phyloP scores from a whole-genome alignment of 2,329 filamentous ascomycete species.

The Colletotrichum nymphaeae region DNA sequence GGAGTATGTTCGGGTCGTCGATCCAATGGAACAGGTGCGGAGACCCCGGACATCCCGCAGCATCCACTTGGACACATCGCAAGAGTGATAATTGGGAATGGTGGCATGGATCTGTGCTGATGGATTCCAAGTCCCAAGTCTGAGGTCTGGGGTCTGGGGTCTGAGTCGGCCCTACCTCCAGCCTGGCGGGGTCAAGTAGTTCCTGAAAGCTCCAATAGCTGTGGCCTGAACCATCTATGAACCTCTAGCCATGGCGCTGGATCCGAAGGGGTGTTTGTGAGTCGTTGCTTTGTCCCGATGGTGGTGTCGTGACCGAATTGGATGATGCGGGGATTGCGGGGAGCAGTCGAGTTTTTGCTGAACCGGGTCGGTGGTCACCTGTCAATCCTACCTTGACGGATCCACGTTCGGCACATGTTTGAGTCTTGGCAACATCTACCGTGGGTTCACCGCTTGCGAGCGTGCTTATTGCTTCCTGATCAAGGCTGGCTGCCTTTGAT shows the following conservation, averaged over 20 bases:
- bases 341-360: background rate
- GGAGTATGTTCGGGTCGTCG: slow-evolving; percentile 18
- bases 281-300: background rate
- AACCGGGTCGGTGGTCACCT: slow-evolving; percentile 32
- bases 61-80: background rate
- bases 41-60: slow-evolving; percentile 14
- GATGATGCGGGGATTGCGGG: slow-evolving; percentile 18
- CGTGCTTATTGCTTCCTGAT: background rate
- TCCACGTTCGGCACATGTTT: slow-evolving; percentile 23
- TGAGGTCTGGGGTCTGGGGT: background rate
- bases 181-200: background rate
- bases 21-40: slow-evolving; percentile 11
- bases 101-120: background rate
- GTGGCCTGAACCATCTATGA: background rate
- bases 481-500: background rate
- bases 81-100: background rate
- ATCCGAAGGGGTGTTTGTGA: background rate
- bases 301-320: background rate
- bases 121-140: background rate
- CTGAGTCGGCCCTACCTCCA: slow-evolving; percentile 26
- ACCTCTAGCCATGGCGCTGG: background rate
- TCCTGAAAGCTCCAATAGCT: background rate
- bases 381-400: slow-evolving; percentile 5
- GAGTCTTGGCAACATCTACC: slow-evolving; percentile 12
- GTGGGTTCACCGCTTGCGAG: background rate